Percentiles rank a stretch among this genome's conserved stretches.
phyloP scores from a whole-genome alignment of 495 filamentous ascomycete species.

The Penicillium taxi region DNA sequence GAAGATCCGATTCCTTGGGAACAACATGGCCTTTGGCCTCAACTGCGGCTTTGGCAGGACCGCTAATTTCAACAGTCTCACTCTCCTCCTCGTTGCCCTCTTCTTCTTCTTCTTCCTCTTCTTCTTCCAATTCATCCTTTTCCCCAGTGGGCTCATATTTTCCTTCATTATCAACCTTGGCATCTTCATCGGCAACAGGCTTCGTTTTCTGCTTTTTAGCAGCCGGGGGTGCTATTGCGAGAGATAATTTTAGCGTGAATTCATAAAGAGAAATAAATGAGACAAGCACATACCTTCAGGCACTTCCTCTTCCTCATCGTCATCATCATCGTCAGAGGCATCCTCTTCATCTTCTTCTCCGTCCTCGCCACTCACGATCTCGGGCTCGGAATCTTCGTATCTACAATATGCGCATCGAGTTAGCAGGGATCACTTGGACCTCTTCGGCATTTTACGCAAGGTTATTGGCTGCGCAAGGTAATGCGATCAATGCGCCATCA shows the following conservation, averaged over 20 bases:
- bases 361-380: slow-evolving; percentile 39
- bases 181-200: slow-evolving; percentile 17
- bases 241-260: slow-evolving; percentile 1
- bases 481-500: slow-evolving; percentile 5
- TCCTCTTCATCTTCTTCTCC: slow-evolving; percentile 29
- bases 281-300: slow-evolving; percentile 19
- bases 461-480: not conserved
- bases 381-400: slow-evolving; percentile 43
- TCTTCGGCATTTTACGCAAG: not conserved
- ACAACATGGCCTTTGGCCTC: slow-evolving; percentile 37
- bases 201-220: slow-evolving; percentile 28
- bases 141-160: slow-evolving; percentile 26
- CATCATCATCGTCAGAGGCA: slow-evolving; percentile 16
- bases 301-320: slow-evolving; percentile 23
- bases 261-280: not conserved
- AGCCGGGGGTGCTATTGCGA: slow-evolving; percentile 28
- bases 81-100: slow-evolving; percentile 23
- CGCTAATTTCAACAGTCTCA: slow-evolving; percentile 32
- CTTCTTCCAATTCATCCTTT: slow-evolving; percentile 29
- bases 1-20: slow-evolving; percentile 43
- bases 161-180: slow-evolving; percentile 23
- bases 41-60: slow-evolving; percentile 36
- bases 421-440: slow-evolving; percentile 2
- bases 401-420: slow-evolving; percentile 19
- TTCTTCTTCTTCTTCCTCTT: slow-evolving; percentile 22